These are phyloP conservation scores for Amanita jacksonii DNA, from an alignment of 768 basidiomycete genomes.

Conservation along the genomic window DNA sequence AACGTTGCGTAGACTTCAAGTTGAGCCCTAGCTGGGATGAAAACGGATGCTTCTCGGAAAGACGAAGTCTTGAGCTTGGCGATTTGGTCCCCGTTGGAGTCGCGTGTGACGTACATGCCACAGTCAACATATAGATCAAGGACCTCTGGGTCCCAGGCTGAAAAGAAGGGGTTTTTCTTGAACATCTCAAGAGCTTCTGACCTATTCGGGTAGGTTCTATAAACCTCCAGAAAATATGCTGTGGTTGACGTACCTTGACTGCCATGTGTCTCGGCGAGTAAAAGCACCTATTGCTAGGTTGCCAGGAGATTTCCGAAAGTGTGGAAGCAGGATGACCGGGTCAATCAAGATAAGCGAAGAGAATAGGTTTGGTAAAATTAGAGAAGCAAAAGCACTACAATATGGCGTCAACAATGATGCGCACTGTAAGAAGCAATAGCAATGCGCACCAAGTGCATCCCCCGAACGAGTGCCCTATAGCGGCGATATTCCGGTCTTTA, in stretches of 20 bases:
- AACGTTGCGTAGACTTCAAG: constrained; percentile 33
- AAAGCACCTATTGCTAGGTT: constrained; percentile 37
- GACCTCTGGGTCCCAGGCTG: constrained; percentile 55
- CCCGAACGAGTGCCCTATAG: constrained; percentile 79
- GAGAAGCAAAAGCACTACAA: constrained; percentile 52
- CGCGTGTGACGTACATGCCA: constrained; percentile 33
- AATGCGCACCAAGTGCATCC: constrained; percentile 54
- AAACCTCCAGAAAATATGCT: neutral
- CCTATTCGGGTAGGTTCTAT: constrained; percentile 15
- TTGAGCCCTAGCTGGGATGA: constrained; percentile 18
- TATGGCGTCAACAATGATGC: neutral
- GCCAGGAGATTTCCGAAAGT: constrained; percentile 9
- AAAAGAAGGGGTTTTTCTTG: constrained; percentile 53
- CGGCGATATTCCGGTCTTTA: constrained; percentile 44
- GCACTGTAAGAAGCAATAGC: constrained; percentile 18
- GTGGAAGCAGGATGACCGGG: constrained; percentile 47
- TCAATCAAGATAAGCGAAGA: constrained; percentile 67
- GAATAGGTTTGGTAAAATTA: constrained; percentile 58
- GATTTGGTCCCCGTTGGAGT: constrained; percentile 21
- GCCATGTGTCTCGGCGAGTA: constrained; percentile 52
- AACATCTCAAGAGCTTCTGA: constrained; percentile 50
- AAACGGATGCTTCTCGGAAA: constrained; percentile 55
- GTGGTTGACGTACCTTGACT: constrained; percentile 33
- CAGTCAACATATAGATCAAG: constrained; percentile 53
- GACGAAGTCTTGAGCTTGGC: constrained; percentile 58